A percentile compares a stretch with the other conserved stretches of the same genome.
Conservation (phyloP, 768 basidiomycete genomes). For the Boletus tomentosulus region DNA sequence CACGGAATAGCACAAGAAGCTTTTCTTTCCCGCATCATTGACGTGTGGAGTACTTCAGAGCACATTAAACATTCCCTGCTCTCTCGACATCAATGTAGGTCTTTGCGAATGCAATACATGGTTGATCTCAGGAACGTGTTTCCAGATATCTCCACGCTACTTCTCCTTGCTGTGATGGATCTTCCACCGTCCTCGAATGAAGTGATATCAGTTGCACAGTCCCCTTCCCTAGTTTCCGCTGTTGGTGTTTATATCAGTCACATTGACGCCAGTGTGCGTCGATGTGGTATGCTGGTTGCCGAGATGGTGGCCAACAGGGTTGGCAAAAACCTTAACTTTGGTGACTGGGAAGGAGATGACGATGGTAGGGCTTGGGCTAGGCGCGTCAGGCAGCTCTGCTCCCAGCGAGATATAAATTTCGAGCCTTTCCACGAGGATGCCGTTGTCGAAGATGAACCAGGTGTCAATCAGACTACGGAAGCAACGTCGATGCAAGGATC, state of each 20-base stretch:
- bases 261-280: conserved; percentile 67
- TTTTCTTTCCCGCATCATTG: conserved; percentile 48
- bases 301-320: conserved; percentile 67
- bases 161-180: conserved; percentile 62
- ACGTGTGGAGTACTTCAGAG: conserved; percentile 70
- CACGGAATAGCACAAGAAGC: conserved; percentile 36
- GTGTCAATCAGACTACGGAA: conserved; percentile 15
- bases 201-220: conserved; percentile 45
- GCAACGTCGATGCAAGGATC: conserved; percentile 2
- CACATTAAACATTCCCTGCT: conserved; percentile 79
- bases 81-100: conserved; percentile 71
- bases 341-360: conserved; percentile 77
- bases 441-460: background rate
- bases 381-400: conserved; percentile 50
- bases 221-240: conserved; percentile 59
- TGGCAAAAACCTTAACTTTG: conserved; percentile 72
- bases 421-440: conserved; percentile 24
- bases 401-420: conserved; percentile 50
- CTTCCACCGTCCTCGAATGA: conserved; percentile 49
- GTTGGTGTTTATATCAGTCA: conserved; percentile 77
- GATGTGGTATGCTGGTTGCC: conserved; percentile 90
- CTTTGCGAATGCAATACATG: background rate
- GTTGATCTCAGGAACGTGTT: background rate
- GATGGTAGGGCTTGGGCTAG: conserved; percentile 63
- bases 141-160: conserved; percentile 67